Evolutionary conservation across 306 rosid genomes (phyloP).

Genomic region (Senna siamea): DNA sequence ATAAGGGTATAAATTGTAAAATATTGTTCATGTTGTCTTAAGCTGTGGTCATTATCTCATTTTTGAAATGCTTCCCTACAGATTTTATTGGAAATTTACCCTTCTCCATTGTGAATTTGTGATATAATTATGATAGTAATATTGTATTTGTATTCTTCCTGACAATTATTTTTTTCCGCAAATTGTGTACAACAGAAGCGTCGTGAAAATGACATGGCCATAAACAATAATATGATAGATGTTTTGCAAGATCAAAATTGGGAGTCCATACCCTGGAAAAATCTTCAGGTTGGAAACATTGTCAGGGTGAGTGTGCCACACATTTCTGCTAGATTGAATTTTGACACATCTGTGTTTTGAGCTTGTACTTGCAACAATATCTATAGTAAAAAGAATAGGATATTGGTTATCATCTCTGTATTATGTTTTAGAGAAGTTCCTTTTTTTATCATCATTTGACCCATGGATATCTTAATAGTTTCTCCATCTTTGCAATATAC

Average conservation of each 20-base stretch:
- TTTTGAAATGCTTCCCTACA: conserved; percentile 10
- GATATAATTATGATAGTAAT: conserved; percentile 3
- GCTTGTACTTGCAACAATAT: not conserved
- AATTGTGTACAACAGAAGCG: conserved; percentile 76
- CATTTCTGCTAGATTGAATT: not conserved
- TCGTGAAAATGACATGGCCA: conserved; percentile 90
- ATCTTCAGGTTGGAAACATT: conserved; percentile 94
- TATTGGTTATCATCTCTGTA: too few species aligned
- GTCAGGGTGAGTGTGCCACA: conserved; percentile 70
- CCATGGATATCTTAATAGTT: conserved; percentile 12
- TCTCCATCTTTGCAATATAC: conserved; percentile 20
- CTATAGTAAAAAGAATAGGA: too few species aligned
- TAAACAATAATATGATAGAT: conserved; percentile 74
- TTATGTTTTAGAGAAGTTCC: too few species aligned
- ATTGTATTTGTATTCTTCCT: conserved; percentile 11
- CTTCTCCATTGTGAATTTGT: conserved; percentile 13
- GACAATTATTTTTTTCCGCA: conserved; percentile 26
- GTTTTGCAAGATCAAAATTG: conserved; percentile 87
- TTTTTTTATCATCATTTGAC: conserved; percentile 15
- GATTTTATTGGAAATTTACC: conserved; percentile 17
- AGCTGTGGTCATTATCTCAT: not conserved
- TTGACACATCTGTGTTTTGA: not conserved
- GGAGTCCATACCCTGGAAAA: conserved; percentile 85
- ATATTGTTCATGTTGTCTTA: conserved; percentile 20
- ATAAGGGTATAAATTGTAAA: not conserved